These are phyloP conservation scores for Malassezia globosa DNA, from an alignment of 1,284 basidiomycete genomes.

Conservation along the genomic window DNA sequence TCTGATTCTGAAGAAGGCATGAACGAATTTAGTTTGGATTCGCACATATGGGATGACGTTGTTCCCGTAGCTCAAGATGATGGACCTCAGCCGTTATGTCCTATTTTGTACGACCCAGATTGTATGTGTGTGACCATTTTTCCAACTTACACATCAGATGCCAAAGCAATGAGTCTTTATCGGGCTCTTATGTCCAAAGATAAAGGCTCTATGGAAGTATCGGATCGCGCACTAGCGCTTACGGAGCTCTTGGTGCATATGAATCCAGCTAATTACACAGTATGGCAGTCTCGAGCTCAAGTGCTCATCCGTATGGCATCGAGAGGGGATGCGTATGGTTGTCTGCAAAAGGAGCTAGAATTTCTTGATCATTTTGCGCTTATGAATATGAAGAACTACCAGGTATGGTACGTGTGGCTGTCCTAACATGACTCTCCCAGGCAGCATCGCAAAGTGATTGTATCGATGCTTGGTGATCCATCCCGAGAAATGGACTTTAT, in stretches of 20 bases:
- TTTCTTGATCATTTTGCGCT: slow-evolving; percentile 34
- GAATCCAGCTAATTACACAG: slow-evolving; percentile 34
- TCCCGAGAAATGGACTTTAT: slow-evolving; percentile 30
- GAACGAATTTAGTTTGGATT: slow-evolving; percentile 21
- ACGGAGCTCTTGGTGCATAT: slow-evolving; percentile 31
- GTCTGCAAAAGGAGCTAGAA: slow-evolving; percentile 23
- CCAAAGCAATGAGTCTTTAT: slow-evolving; percentile 37
- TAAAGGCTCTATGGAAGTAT: slow-evolving; percentile 20
- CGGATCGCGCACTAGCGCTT: slow-evolving; percentile 26
- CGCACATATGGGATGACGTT: slow-evolving; percentile 31
- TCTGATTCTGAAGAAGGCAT: neutral
- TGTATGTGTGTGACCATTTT: slow-evolving; percentile 20
- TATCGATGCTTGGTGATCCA: slow-evolving; percentile 26
- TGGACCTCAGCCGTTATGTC: slow-evolving; percentile 32
- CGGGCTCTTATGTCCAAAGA: slow-evolving; percentile 22
- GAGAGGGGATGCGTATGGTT: neutral
- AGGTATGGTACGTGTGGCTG: slow-evolving; percentile 29
- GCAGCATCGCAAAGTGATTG: slow-evolving; percentile 36
- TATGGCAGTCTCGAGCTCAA: slow-evolving; percentile 38
- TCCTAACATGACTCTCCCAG: slow-evolving; percentile 5
- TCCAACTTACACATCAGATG: slow-evolving; percentile 18
- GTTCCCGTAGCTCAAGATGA: slow-evolving; percentile 30
- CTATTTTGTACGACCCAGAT: slow-evolving; percentile 34
- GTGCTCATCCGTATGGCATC: slow-evolving; percentile 23
- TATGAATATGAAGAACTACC: slow-evolving; percentile 42